Evolutionary conservation across 805 yeast genomes (phyloP).

Genomic region (Yarrowia divulgata): DNA sequence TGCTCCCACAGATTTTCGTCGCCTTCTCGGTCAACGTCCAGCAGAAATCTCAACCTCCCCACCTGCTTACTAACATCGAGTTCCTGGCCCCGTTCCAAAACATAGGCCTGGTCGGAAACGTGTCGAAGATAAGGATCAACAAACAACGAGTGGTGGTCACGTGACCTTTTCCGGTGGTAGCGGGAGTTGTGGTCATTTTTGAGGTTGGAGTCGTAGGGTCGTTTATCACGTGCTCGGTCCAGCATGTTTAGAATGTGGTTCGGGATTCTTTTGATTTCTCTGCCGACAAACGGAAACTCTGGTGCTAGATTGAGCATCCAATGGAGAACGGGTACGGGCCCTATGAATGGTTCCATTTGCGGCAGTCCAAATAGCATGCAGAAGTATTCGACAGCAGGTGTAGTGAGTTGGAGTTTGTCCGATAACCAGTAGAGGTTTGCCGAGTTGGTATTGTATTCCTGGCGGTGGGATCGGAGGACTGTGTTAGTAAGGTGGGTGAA

Average conservation of each 20-base stretch:
- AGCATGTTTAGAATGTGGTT: slow-evolving; percentile 18
- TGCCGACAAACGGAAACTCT: slow-evolving; percentile 6
- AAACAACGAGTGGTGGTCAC: slow-evolving; percentile 8
- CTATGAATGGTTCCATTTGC: slow-evolving; percentile 25
- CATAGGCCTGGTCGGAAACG: slow-evolving; percentile 4
- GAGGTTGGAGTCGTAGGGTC: background rate
- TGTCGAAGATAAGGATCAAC: background rate
- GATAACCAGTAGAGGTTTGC: slow-evolving; percentile 12
- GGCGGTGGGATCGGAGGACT: background rate
- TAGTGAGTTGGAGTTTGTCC: background rate
- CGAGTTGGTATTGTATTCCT: background rate
- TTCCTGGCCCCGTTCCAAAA: slow-evolving; percentile 10
- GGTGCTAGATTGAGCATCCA: slow-evolving; percentile 25
- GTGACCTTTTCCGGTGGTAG: background rate
- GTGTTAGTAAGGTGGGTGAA: background rate
- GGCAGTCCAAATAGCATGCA: slow-evolving; percentile 26
- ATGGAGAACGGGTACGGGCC: background rate
- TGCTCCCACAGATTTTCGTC: slow-evolving; percentile 29
- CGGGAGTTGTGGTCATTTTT: background rate
- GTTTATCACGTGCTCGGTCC: background rate
- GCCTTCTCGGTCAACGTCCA: slow-evolving; percentile 19
- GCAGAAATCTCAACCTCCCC: slow-evolving; percentile 1
- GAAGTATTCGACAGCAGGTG: slow-evolving; percentile 14
- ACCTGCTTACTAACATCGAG: slow-evolving; percentile 15
- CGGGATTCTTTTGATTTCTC: background rate